A percentile compares a stretch with the other conserved stretches of the same genome.
These are phyloP conservation scores for Neofusicoccum cordaticola DNA, from an alignment of 2,329 filamentous ascomycete species.

Conservation along the genomic window DNA sequence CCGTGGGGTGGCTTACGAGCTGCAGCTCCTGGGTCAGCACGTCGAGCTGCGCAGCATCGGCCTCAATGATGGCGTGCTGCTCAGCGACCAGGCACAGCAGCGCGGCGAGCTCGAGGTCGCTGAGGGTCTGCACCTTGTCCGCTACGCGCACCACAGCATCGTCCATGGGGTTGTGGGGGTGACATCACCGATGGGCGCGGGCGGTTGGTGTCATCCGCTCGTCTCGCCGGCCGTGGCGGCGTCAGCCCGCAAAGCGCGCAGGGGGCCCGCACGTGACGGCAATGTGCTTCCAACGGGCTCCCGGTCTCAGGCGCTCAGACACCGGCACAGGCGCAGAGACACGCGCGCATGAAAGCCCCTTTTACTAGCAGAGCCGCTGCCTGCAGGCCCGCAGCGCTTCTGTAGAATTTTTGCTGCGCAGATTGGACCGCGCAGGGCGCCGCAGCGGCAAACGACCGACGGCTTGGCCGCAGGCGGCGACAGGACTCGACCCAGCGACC, in stretches of 20 bases:
- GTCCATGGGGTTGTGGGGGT: slow-evolving; percentile 5
- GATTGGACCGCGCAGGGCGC: background rate
- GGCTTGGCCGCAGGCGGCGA: slow-evolving; percentile 6
- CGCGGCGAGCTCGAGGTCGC: slow-evolving; percentile 82
- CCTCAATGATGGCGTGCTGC: slow-evolving; percentile 87
- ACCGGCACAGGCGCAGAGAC: background rate
- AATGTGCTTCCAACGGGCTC: background rate
- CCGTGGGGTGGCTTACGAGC: slow-evolving; percentile 50
- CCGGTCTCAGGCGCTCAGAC: background rate
- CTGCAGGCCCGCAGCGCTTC: background rate
- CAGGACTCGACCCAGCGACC: background rate
- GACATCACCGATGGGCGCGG: slow-evolving; percentile 1
- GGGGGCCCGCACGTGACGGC: background rate
- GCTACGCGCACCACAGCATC: slow-evolving; percentile 29
- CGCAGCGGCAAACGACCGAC: slow-evolving; percentile 1
- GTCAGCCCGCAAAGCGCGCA: background rate
- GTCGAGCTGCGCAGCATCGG: slow-evolving; percentile 59
- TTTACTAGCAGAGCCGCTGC: background rate
- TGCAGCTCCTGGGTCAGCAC: slow-evolving; percentile 71
- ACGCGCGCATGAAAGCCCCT: slow-evolving; percentile 5
- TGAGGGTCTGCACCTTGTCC: slow-evolving; percentile 71
- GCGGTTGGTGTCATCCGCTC: background rate
- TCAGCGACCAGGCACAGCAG: slow-evolving; percentile 76
- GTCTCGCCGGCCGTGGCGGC: slow-evolving; percentile 1
- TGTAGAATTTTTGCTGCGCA: background rate